Evolutionary conservation across 1,284 basidiomycete genomes (phyloP), one percentile per base, ranked within the genome.

Genomic region (Tylopilus sp.): DNA sequence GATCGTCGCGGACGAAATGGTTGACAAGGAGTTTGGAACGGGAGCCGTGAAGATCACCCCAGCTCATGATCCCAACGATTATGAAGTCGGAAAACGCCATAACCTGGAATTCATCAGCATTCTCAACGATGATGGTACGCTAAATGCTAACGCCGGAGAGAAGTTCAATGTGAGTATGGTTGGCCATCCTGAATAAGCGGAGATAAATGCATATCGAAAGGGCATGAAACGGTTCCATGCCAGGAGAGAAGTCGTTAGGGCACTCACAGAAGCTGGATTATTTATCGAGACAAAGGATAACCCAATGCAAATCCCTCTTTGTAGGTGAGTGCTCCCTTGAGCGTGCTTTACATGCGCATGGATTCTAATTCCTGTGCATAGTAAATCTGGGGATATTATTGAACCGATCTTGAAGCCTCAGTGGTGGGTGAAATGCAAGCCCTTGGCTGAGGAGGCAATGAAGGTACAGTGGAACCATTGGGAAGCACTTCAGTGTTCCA

Each of bases 21-120:
- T 98, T 69, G 97, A 99, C 80, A 98, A 96, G 92, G 88, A 89
- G 51, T 99, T 99, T 72, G 98, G 98, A 62, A 99, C 98, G 33
- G 98, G 98, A 81, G 98, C 97, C 8, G 97, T 99, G 66, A 99
- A 99, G 84, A 99, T 99, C 78, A 99, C 98, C 0, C 98, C 98
- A n/a, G 98, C 97, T 1, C 98, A 99, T 79, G 98, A 99, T 79
- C 93, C 91, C 47, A 98, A 98, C 78, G 97, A 99, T 87, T 99
- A 98, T 80, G 96, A 97, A 73, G 96, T 97, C 71, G 98, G 96
- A 39, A 79, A 90, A 75, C 85, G 97, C 55, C 96, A 99, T 80
- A 90, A 93, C 16, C 86, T 99, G 54, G 91, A 95, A 65, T 98
- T 99, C 77, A 94, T 99, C 84, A 98, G 94, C 79, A 94, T 99